Conservation (phyloP, 2,329 filamentous ascomycete species). For the Alternaria hordeiaustralica region DNA sequence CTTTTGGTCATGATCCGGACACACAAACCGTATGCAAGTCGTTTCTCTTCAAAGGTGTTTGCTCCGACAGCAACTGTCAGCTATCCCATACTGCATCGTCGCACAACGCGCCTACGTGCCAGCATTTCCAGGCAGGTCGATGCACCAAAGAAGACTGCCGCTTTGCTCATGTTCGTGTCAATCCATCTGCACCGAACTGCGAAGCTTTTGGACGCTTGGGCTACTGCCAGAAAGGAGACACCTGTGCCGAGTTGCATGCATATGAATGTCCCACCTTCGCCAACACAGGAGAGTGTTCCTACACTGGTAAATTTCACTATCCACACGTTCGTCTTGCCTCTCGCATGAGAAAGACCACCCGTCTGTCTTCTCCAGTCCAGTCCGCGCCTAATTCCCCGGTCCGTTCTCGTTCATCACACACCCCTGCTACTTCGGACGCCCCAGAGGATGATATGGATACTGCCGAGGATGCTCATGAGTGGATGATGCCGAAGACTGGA, state of each 20-base stretch:
- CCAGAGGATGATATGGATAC: slow-evolving; percentile 17
- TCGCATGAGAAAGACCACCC: slow-evolving; percentile 31
- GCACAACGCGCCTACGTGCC: slow-evolving; percentile 84
- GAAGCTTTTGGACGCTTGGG: slow-evolving; percentile 83
- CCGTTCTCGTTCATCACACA: not conserved
- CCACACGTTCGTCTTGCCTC: slow-evolving; percentile 73
- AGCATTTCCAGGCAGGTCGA: slow-evolving; percentile 88
- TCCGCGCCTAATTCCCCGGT: not conserved
- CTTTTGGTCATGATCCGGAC: slow-evolving; percentile 80
- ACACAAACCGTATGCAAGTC: slow-evolving; percentile 92
- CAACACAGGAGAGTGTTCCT: slow-evolving; percentile 82
- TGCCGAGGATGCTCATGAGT: slow-evolving; percentile 2
- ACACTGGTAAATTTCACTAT: slow-evolving; percentile 78
- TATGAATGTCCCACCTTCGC: slow-evolving; percentile 95
- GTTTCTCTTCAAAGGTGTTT: slow-evolving; percentile 79
- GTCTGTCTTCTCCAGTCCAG: slow-evolving; percentile 17
- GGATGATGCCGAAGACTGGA: not conserved
- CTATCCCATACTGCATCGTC: slow-evolving; percentile 86
- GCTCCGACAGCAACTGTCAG: slow-evolving; percentile 81
- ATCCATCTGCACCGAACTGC: slow-evolving; percentile 80
- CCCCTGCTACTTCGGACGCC: slow-evolving; percentile 3
- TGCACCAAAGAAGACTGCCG: slow-evolving; percentile 87
- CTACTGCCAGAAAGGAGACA: slow-evolving; percentile 82
- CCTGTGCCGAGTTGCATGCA: slow-evolving; percentile 83
- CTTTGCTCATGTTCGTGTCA: slow-evolving; percentile 84